Conservation (phyloP, 768 basidiomycete genomes). For the Mycena filopes region DNA sequence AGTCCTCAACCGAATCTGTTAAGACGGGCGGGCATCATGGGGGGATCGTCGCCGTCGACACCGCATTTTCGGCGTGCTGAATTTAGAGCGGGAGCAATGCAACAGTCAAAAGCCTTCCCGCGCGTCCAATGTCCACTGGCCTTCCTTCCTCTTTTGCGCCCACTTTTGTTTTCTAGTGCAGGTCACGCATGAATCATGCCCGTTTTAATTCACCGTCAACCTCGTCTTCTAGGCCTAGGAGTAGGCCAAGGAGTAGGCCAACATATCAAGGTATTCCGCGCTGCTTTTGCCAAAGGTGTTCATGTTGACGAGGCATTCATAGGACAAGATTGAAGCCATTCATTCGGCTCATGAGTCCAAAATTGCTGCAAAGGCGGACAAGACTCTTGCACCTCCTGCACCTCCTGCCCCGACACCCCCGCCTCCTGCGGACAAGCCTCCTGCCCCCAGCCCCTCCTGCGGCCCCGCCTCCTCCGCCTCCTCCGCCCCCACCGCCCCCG, state of each 20-base stretch:
- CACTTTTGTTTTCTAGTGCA: slow-evolving; percentile 28
- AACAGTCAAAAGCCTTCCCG: not conserved
- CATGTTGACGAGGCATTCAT: not conserved
- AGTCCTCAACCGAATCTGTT: no score
- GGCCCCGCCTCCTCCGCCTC: not conserved
- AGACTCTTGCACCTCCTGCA: not conserved
- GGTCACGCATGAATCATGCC: slow-evolving; percentile 31
- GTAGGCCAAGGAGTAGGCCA: no score
- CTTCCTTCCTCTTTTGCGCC: slow-evolving; percentile 12
- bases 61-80: not conserved
- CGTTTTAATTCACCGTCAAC: slow-evolving; percentile 1
- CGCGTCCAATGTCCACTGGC: no score
- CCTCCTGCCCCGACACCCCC: not conserved
- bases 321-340: no score
- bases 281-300: not conserved
- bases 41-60: not conserved
- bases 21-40: no score
- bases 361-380: no score
- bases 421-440: not conserved
- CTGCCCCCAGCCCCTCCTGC: no score
- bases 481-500: not conserved
- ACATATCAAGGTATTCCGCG: not conserved
- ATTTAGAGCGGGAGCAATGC: no score
- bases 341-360: no score
- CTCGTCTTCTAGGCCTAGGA: not conserved